Evolutionary conservation across 345 rosid genomes (phyloP).

Genomic region (sweet orange (Citrus sinensis)): DNA sequence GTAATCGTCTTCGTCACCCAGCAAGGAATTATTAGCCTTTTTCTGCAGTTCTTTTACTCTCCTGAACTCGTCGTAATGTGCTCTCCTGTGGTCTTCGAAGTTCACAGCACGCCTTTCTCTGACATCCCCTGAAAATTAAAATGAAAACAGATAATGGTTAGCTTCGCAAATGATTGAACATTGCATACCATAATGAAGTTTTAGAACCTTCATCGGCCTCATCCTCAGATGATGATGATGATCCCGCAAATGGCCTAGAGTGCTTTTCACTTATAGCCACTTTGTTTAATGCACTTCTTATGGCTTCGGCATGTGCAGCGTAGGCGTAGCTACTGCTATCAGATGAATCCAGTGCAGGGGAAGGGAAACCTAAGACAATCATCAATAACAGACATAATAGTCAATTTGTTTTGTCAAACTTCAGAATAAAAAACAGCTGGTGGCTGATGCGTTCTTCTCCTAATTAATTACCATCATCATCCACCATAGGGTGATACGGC

Average conservation of each 20-base stretch:
- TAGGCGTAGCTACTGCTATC: not conserved
- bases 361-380: not conserved
- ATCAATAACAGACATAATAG: not conserved
- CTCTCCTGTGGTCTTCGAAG: constrained; percentile 30
- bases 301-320: constrained; percentile 14
- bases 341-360: not conserved
- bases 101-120: not conserved
- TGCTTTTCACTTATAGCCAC: not conserved
- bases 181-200: not conserved
- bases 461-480: not conserved
- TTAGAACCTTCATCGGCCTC: constrained; percentile 26
- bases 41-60: constrained; percentile 30
- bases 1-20: constrained; percentile 27
- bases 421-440: not conserved
- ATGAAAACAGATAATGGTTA: not conserved
- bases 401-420: not conserved
- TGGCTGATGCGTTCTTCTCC: not conserved
- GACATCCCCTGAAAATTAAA: not conserved
- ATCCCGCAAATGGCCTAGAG: constrained; percentile 6
- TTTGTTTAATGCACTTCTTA: constrained; percentile 2
- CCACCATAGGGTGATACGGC: not conserved
- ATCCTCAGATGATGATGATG: constrained; percentile 34
- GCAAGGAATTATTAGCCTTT: constrained; percentile 18
- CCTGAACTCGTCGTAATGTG: constrained; percentile 39
- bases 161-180: not conserved